These are phyloP conservation scores for Diospyros kaki DNA, from an alignment of 148 eudicot species.

Conservation along the genomic window DNA sequence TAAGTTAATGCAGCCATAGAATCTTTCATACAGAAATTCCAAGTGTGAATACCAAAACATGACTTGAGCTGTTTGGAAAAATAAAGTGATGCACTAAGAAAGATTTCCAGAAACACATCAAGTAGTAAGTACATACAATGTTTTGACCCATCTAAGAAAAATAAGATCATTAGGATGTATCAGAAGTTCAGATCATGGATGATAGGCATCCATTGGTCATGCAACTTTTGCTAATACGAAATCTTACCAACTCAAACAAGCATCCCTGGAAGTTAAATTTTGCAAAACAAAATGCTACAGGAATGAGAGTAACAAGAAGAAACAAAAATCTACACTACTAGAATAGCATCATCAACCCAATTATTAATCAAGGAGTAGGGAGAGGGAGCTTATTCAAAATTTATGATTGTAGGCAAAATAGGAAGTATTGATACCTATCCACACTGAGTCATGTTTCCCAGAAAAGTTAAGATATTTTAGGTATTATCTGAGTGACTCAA, in stretches of 20 bases:
- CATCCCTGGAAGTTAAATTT: neutral
- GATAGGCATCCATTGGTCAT: neutral
- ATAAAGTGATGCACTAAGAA: too few species aligned
- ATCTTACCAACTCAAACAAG: neutral
- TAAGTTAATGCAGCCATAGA: neutral
- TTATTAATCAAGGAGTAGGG: neutral
- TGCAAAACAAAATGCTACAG: neutral
- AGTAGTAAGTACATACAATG: neutral
- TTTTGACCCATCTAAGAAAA: neutral
- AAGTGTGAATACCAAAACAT: too few species aligned
- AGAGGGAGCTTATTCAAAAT: neutral
- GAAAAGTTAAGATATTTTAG: neutral
- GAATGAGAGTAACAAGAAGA: neutral
- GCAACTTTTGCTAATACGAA: neutral
- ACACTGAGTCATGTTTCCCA: neutral
- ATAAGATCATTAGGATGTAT: too few species aligned
- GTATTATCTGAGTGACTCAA: neutral
- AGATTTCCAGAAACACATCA: neutral
- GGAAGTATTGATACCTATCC: neutral
- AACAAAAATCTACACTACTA: neutral
- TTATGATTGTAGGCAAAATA: neutral
- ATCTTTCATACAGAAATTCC: neutral
- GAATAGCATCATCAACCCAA: neutral
- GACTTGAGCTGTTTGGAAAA: too few species aligned
- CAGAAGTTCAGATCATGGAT: neutral